These are phyloP conservation scores for Larix sibirica DNA, from an alignment of 83 land plant genomes.

Conservation along the genomic window DNA sequence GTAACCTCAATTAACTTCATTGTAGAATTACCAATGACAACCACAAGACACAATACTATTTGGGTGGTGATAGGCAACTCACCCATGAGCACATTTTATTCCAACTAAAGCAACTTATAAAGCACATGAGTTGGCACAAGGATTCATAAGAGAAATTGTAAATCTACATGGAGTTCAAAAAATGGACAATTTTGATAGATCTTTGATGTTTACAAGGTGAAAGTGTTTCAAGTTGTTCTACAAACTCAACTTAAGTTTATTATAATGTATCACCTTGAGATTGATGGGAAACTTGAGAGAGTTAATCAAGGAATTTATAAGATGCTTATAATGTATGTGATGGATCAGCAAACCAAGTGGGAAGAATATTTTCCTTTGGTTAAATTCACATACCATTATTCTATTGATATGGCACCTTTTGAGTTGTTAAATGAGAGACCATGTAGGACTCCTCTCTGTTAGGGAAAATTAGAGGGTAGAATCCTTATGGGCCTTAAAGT, in stretches of 20 bases:
- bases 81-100: too few relatives aligned
- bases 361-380: background rate
- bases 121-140: too few relatives aligned
- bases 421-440: background rate
- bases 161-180: too few relatives aligned
- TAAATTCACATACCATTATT: background rate
- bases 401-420: background rate
- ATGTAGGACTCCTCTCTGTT: background rate
- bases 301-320: background rate
- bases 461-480: background rate
- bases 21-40: too few relatives aligned
- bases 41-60: too few relatives aligned
- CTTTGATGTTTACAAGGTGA: too few relatives aligned
- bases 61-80: too few relatives aligned
- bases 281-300: background rate
- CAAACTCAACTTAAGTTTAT: background rate
- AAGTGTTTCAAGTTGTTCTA: background rate
- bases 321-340: background rate
- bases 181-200: too few relatives aligned
- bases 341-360: background rate
- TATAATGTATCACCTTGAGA: background rate
- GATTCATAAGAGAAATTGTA: too few relatives aligned
- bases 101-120: too few relatives aligned
- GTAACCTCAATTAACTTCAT: too few relatives aligned
- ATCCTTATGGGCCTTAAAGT: background rate